Percentiles rank a stretch among this genome's conserved stretches.
phyloP scores from a whole-genome alignment of 345 rosid genomes.

The Orychophragmus violaceus region DNA sequence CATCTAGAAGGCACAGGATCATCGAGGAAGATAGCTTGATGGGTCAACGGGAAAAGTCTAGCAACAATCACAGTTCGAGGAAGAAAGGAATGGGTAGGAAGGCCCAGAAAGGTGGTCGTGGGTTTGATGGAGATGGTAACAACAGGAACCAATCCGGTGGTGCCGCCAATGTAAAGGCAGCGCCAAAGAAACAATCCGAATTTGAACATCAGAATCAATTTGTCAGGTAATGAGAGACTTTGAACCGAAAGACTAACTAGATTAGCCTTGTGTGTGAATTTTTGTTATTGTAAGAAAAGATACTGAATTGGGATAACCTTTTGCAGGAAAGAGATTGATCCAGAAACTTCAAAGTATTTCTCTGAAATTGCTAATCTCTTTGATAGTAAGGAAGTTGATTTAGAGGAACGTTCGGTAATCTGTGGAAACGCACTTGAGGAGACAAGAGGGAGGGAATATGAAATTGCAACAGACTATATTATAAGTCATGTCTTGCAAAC shows the following conservation, averaged over 20 bases:
- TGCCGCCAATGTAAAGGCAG: conserved; percentile 11
- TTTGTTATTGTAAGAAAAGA: neutral
- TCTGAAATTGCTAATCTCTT: conserved; percentile 75
- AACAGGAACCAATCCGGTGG: conserved; percentile 32
- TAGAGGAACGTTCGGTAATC: conserved; percentile 65
- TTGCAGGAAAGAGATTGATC: conserved; percentile 80
- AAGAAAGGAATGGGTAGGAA: conserved; percentile 47
- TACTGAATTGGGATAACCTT: conserved; percentile 8
- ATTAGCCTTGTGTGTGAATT: neutral
- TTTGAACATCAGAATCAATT: conserved; percentile 41
- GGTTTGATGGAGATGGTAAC: conserved; percentile 39
- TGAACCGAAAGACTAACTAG: neutral
- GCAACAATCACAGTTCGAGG: conserved; percentile 34
- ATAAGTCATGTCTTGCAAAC: conserved; percentile 78
- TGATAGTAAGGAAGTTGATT: conserved; percentile 64
- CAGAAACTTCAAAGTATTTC: conserved; percentile 71
- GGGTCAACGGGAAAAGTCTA: conserved; percentile 46
- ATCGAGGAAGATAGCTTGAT: conserved; percentile 35
- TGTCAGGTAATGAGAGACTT: conserved; percentile 43
- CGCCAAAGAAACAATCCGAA: conserved; percentile 37
- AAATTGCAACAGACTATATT: conserved; percentile 85
- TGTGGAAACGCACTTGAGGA: conserved; percentile 86
- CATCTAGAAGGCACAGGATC: conserved; percentile 29
- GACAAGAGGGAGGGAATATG: conserved; percentile 75
- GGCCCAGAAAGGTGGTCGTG: conserved; percentile 39